Evolutionary conservation across 768 basidiomycete species (phyloP).

Genomic region (Leccinellum albellum): DNA sequence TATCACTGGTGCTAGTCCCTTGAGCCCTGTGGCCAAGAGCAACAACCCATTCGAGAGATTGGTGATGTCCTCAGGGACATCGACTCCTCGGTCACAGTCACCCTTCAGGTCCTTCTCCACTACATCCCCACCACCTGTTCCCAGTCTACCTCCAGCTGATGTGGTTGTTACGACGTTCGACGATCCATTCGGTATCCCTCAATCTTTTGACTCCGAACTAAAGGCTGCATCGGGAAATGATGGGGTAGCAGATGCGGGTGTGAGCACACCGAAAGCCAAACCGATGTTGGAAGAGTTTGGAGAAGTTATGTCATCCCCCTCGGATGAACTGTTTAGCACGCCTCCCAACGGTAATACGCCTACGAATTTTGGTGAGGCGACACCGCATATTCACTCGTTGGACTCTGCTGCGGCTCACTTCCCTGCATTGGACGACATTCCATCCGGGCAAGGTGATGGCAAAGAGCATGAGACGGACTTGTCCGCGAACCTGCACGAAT

Average conservation of each 20-base stretch:
- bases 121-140: constrained; percentile 36
- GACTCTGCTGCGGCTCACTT: constrained; percentile 30
- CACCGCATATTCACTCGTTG: constrained; percentile 23
- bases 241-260: constrained; percentile 13
- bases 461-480: constrained; percentile 51
- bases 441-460: constrained; percentile 17
- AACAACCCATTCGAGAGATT: constrained; percentile 91
- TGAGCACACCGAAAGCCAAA: constrained; percentile 19
- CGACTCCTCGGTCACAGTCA: constrained; percentile 49
- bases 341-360: constrained; percentile 47
- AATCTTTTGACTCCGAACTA: constrained; percentile 17
- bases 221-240: constrained; percentile 20
- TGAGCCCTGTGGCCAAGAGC: constrained; percentile 56
- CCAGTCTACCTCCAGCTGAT: constrained; percentile 18
- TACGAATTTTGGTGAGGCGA: constrained; percentile 7
- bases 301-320: constrained; percentile 27
- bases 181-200: constrained; percentile 54
- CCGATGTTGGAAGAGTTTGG: constrained; percentile 11
- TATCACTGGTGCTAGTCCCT: constrained; percentile 40
- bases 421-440: constrained; percentile 36
- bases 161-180: constrained; percentile 18
- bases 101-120: constrained; percentile 57
- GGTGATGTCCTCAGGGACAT: constrained; percentile 41
- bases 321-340: constrained; percentile 54
- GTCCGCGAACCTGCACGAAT: constrained; percentile 48